Evolutionary conservation across 352 stramenopile genomes (phyloP).

Genomic region (Globisporangium radiosum): DNA sequence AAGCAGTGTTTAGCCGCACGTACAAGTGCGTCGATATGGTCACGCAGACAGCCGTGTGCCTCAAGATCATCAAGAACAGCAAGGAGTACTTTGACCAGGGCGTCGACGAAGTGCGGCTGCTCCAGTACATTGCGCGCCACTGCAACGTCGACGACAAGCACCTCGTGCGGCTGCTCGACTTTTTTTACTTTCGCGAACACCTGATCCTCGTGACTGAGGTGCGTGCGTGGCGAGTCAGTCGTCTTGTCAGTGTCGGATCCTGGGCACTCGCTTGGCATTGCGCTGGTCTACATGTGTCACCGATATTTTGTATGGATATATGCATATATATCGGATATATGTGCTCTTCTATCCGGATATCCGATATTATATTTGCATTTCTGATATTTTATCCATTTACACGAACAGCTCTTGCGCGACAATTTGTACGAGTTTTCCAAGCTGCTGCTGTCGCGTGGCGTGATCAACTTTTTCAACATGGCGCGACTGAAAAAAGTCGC

Average conservation of each 20-base stretch:
- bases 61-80: constrained; percentile 99
- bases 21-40: constrained; percentile 69
- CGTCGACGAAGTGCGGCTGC: constrained; percentile 72
- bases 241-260: too few species aligned
- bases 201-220: constrained; percentile 97
- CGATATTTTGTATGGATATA: too few species aligned
- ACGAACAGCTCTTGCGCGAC: constrained; percentile 84
- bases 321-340: too few species aligned
- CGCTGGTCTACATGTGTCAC: background rate
- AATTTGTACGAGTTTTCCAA: constrained; percentile 99
- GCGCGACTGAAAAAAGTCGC: constrained; percentile 90
- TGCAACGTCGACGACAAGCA: constrained; percentile 89
- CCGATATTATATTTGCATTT: too few species aligned
- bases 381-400: too few species aligned
- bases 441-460: constrained; percentile 56
- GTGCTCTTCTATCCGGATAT: too few species aligned
- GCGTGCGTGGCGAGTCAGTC: too few species aligned
- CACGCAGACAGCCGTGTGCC: constrained; percentile 84
- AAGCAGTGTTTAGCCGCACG: constrained; percentile 79
- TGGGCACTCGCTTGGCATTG: too few species aligned
- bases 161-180: constrained; percentile 92
- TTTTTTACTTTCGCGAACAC: constrained; percentile 94
- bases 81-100: constrained; percentile 99
- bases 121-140: constrained; percentile 62
- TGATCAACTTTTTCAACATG: constrained; percentile 94